These are phyloP conservation scores for Fomitiporia mediterranea DNA, from an alignment of 1,284 basidiomycete genomes.

Conservation along the genomic window DNA sequence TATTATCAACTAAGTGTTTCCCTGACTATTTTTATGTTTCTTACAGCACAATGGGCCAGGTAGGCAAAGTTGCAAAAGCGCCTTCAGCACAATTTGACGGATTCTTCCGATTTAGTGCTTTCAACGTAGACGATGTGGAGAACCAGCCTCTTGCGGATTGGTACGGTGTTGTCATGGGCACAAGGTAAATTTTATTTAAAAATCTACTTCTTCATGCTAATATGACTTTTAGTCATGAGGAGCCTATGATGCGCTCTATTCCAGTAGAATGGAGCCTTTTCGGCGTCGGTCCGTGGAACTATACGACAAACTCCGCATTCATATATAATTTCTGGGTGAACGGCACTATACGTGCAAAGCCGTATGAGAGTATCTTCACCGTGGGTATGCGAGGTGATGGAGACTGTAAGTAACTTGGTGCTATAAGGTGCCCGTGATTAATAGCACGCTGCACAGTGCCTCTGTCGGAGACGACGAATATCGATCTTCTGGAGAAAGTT, in stretches of 20 bases:
- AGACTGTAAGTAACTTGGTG: slow-evolving; percentile 37
- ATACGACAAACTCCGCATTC: slow-evolving; percentile 44
- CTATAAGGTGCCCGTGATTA: background rate
- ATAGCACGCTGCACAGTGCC: slow-evolving; percentile 38
- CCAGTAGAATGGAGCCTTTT: slow-evolving; percentile 57
- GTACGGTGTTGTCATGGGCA: slow-evolving; percentile 69
- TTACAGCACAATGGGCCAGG: background rate
- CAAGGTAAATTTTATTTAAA: slow-evolving; percentile 34
- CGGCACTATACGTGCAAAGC: slow-evolving; percentile 51
- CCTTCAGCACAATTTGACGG: background rate
- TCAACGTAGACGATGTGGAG: slow-evolving; percentile 60
- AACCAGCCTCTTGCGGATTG: slow-evolving; percentile 63
- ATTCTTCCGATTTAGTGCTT: slow-evolving; percentile 43
- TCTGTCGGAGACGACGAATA: slow-evolving; percentile 44
- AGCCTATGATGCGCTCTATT: slow-evolving; percentile 60
- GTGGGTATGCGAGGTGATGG: slow-evolving; percentile 65
- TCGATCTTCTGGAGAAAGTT: slow-evolving; percentile 49
- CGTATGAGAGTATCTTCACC: slow-evolving; percentile 58
- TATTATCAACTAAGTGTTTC: too few relatives aligned
- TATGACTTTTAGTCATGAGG: slow-evolving; percentile 45
- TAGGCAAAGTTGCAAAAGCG: background rate
- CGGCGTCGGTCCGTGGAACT: slow-evolving; percentile 58
- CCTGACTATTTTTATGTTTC: background rate
- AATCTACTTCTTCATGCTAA: background rate
- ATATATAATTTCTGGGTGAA: slow-evolving; percentile 58